Base-by-base conservation (phyloP, 345 rosid species). In the Lumnitzera racemosa region DNA sequence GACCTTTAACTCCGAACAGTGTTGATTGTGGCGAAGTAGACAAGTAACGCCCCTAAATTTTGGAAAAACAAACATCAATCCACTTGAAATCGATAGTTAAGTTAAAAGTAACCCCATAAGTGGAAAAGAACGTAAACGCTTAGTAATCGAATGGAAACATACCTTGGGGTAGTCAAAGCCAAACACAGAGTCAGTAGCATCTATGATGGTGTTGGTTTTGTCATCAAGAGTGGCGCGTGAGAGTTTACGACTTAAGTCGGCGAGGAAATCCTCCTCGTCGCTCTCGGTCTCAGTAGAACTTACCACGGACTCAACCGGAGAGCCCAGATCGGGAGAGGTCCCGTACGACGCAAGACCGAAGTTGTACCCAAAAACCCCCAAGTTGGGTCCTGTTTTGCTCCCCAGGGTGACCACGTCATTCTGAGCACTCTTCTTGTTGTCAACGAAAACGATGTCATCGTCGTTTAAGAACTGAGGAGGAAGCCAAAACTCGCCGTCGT, bases 391-490 rank as follows among this genome's bases (percentile, higher is more conserved):
- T 59, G 13, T 13, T 67, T 76, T 13, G 61, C 24, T 49, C 15
- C 13, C 20, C 1, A n/a, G 52, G 43, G 43, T 9, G 7, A 36
- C 9, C 43, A 36, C 11, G 43, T 36, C 43, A 1, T 36, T 9
- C 43, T 36, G 5, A 36, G 43, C 7, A 36, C 43, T 9, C 43
- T 1, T 36, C 43, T 36, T 36, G 43, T 36, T 36, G 43, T 36
- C 23, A 1, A n/a, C 50, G 6, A 58, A 9, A 51, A 76, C 68
- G 13, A 72, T 46, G 58, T 81, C 90, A 10, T 87, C 87, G 71
- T 85, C 97, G 2, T 80, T 65, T 2, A 89, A 84, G 64, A 92
- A 87, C 82, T 81, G 72, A 0, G 91, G 71, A 3, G 94, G 98
- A 56, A 92, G 83, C 83, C 83, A 80, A 62, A 80, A 84, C 84